phyloP scores from a whole-genome alignment of 1,139 yeast species.

The Geotrichum restrictum region DNA sequence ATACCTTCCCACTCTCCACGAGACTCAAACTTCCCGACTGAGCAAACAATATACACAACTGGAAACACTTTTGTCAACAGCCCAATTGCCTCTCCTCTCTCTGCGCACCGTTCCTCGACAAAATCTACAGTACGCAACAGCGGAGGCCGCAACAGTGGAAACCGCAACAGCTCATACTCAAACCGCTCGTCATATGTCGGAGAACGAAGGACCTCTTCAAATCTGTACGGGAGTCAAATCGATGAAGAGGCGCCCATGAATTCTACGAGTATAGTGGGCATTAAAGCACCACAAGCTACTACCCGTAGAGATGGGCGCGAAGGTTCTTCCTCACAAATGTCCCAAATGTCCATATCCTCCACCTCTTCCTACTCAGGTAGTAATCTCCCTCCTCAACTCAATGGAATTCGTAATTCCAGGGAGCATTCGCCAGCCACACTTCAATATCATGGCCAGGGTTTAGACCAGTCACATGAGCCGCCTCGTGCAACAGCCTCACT shows the following conservation, averaged over 20 bases:
- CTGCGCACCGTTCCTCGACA: slow-evolving; percentile 12
- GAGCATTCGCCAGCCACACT: slow-evolving; percentile 23
- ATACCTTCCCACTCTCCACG: slow-evolving; percentile 7
- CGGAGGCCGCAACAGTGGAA: too few species aligned
- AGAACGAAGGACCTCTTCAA: slow-evolving; percentile 8
- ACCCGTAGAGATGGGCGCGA: slow-evolving; percentile 11
- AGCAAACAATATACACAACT: slow-evolving; percentile 9
- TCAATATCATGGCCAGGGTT: slow-evolving; percentile 24
- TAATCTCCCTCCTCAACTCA: slow-evolving; percentile 34
- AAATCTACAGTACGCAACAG: slow-evolving; percentile 17
- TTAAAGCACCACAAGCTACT: slow-evolving; percentile 16
- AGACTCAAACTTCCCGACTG: slow-evolving; percentile 13
- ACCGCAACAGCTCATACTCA: background rate
- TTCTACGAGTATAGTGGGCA: background rate
- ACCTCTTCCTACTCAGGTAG: slow-evolving; percentile 9
- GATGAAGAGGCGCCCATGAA: slow-evolving; percentile 11
- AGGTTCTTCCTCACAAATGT: slow-evolving; percentile 36
- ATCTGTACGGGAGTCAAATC: slow-evolving; percentile 1
- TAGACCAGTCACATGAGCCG: slow-evolving; percentile 25
- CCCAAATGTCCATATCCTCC: slow-evolving; percentile 21
- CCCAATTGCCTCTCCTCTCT: slow-evolving; percentile 6
- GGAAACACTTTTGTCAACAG: background rate
- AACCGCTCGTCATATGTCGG: slow-evolving; percentile 7
- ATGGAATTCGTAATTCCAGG: slow-evolving; percentile 3
- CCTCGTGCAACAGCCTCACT: slow-evolving; percentile 9